Conservation (phyloP, 2,329 filamentous ascomycete species). For the Elsinoe perseae region DNA sequence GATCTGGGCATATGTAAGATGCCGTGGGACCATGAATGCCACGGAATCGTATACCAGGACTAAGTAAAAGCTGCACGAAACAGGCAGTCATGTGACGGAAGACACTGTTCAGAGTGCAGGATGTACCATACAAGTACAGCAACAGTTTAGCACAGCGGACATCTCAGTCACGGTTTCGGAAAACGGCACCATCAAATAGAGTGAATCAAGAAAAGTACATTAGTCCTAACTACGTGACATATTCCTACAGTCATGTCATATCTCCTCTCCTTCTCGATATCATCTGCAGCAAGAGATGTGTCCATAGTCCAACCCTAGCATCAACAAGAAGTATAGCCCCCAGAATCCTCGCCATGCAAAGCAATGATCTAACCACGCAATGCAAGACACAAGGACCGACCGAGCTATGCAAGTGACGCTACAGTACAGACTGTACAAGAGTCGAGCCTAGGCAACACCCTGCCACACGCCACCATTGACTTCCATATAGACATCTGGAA, state of each 20-base stretch:
- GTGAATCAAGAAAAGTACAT: constrained; percentile 4
- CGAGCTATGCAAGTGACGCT: neutral
- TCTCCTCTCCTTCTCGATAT: neutral
- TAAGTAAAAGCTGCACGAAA: too few relatives aligned
- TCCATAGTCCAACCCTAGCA: neutral
- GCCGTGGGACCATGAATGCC: too few relatives aligned
- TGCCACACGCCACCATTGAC: constrained; percentile 13
- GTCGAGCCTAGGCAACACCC: neutral
- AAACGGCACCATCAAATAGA: neutral
- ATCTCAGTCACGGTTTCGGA: neutral
- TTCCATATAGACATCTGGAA: constrained; percentile 13
- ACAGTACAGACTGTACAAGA: neutral
- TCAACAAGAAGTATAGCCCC: constrained; percentile 10
- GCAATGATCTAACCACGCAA: neutral
- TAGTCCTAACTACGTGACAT: constrained; percentile 10
- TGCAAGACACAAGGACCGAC: neutral
- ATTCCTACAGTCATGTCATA: constrained; percentile 11
- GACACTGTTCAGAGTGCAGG: too few relatives aligned
- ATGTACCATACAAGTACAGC: too few relatives aligned
- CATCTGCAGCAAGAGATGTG: neutral
- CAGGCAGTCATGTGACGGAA: too few relatives aligned
- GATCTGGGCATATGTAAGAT: too few relatives aligned
- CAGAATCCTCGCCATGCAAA: constrained; percentile 8
- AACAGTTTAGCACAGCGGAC: neutral
- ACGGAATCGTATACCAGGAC: too few relatives aligned